Base-by-base conservation (phyloP, 2,329 filamentous ascomycete genomes). In the Geosmithia flava region DNA sequence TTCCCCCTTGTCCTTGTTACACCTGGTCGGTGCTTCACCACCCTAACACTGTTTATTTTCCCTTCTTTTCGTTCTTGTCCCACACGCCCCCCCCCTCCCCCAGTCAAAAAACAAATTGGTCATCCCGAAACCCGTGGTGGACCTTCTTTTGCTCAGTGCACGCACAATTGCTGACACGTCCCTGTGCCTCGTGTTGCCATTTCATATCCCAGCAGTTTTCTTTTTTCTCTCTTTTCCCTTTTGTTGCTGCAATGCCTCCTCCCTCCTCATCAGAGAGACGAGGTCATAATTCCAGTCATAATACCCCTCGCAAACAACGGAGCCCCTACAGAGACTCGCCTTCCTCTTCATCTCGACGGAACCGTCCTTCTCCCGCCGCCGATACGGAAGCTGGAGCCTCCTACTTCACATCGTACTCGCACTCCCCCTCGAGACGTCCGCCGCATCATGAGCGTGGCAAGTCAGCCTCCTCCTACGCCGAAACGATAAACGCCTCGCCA, bases 321-420 rank as follows among this genome's bases (percentile, higher is more conserved):
- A 37, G 33, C 33, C 70, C 77, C 50, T 87, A 86, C 64, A 76
- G 83, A 56, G 80, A 81, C 53, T 83, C 84, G 42, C 75, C 79
- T 23, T 78, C 23, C 8, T 27, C 79, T 23, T 78, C 23, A 5
- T 27, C 81, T 48, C 79, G 85, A 58, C 80, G 83, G 55, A 71
- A 69, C 47, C 76, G 76, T 50, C 78, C 80, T 45, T 75, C 75
- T 49, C 87, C 94, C 60, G 69, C 86, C 57, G 88, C 33, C 33
- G 11, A 37, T 3, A 5, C 33, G 33, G 33, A 27, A 13, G 33
- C 33, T 16, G 33, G 33, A 39, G 81, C 78, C 48, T 66, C 66
- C 45, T 76, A 75, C 33, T 37, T 54, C 67, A 27, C 23, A 4
- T 27, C 23, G 23, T 27, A 27, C 48, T 66, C 66, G 45, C 76